Percentiles rank a stretch among this genome's conserved stretches.
Conservation (phyloP, 176 grass and related monocot species). For the Aechmea fasciata region DNA sequence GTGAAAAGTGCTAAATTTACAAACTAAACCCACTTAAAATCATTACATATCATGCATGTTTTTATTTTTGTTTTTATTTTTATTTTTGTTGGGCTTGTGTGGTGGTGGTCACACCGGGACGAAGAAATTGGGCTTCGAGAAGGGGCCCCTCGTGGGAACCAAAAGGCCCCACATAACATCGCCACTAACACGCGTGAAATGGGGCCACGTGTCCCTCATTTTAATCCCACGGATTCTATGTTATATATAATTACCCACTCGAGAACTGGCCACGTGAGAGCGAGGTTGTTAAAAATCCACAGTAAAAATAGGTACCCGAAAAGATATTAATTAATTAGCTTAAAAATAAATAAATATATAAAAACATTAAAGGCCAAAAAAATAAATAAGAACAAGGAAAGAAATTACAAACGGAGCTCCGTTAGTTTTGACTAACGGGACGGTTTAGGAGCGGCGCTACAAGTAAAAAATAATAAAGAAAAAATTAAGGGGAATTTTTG, state of each 20-base stretch:
- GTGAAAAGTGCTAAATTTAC: neutral
- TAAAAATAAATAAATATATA: no score
- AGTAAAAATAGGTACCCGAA: neutral
- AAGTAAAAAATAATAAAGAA: no score
- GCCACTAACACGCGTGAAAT: neutral
- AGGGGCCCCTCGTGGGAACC: slow-evolving; percentile 34
- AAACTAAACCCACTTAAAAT: slow-evolving; percentile 3
- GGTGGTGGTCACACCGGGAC: slow-evolving; percentile 4
- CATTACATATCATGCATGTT: neutral
- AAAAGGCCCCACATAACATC: neutral
- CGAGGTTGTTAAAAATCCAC: slow-evolving; percentile 4
- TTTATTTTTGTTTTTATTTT: slow-evolving; percentile 15
- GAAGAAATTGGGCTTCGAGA: slow-evolving; percentile 21
- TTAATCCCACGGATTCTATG: neutral
- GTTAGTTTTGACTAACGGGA: no score
- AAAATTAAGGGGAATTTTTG: no score
- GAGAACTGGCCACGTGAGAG: slow-evolving; percentile 9
- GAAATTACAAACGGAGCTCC: no score
- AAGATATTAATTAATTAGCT: no score
- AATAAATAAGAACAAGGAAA: no score
- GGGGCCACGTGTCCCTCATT: neutral
- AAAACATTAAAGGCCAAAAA: no score
- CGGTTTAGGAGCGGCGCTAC: no score
- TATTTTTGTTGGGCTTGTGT: no score
- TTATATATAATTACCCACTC: slow-evolving; percentile 13